phyloP scores from a whole-genome alignment of 2,329 filamentous ascomycete species.

The Eutypella sp. region DNA sequence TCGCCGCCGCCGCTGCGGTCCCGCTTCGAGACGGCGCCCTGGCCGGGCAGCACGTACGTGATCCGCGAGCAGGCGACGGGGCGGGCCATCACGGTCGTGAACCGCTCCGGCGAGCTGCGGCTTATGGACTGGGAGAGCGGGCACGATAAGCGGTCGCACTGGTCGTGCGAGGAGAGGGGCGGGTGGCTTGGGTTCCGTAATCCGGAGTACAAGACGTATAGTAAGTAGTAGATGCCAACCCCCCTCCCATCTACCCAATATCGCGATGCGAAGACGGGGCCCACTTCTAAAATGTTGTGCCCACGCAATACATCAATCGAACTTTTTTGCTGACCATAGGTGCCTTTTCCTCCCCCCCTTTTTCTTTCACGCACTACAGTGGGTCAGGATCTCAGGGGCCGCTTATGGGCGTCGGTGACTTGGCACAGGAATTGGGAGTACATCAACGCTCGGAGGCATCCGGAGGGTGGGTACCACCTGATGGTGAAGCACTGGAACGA shows the following conservation, averaged over 20 bases:
- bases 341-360: background rate
- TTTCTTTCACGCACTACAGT: slow-evolving; percentile 7
- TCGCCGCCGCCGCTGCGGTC: background rate
- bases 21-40: background rate
- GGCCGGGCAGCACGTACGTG: slow-evolving; percentile 24
- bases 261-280: too few relatives aligned
- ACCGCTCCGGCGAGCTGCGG: slow-evolving; percentile 24
- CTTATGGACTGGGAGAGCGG: slow-evolving; percentile 8
- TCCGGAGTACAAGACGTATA: slow-evolving; percentile 25
- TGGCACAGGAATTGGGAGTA: slow-evolving; percentile 24
- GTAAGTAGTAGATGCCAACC: background rate
- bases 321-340: too few relatives aligned
- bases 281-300: too few relatives aligned
- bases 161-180: slow-evolving; percentile 32
- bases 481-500: slow-evolving; percentile 21
- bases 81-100: slow-evolving; percentile 25
- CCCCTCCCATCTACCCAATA: too few relatives aligned
- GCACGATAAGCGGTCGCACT: slow-evolving; percentile 23
- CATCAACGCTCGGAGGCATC: slow-evolving; percentile 23
- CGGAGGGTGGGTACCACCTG: slow-evolving; percentile 29
- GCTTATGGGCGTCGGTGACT: slow-evolving; percentile 17
- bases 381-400: slow-evolving; percentile 24
- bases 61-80: slow-evolving; percentile 24
- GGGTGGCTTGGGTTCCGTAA: slow-evolving; percentile 36
- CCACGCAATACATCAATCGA: too few relatives aligned